These are phyloP conservation scores for Eurotiales sp. DNA, from an alignment of 2,329 filamentous ascomycete genomes.

Conservation along the genomic window DNA sequence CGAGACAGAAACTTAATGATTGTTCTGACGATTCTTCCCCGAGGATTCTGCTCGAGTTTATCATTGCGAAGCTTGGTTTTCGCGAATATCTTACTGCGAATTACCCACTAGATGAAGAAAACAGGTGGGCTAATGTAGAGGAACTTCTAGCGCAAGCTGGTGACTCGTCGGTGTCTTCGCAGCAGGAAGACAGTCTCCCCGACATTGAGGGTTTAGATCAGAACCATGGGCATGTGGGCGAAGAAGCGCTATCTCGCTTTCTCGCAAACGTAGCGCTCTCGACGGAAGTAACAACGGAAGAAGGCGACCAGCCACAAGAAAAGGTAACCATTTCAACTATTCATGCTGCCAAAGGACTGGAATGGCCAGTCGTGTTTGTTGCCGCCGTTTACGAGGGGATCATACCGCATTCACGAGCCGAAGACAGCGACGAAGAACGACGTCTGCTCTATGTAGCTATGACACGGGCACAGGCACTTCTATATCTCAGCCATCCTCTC, in stretches of 20 bases:
- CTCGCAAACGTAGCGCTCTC: constrained; percentile 88
- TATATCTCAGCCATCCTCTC: constrained; percentile 79
- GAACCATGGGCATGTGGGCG: constrained; percentile 43
- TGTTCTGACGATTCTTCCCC: constrained; percentile 38
- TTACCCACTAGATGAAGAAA: constrained; percentile 70
- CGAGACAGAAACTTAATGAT: constrained; percentile 52
- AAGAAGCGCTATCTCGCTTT: constrained; percentile 71
- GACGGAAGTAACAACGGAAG: constrained; percentile 63
- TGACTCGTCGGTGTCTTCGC: constrained; percentile 60
- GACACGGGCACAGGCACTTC: constrained; percentile 81
- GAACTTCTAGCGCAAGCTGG: constrained; percentile 78
- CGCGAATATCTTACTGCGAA: constrained; percentile 68
- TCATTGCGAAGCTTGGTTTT: constrained; percentile 65
- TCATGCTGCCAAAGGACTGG: constrained; percentile 89
- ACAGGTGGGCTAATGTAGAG: constrained; percentile 82
- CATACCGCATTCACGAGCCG: constrained; percentile 81
- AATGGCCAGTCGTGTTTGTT: constrained; percentile 95
- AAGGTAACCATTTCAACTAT: constrained; percentile 92
- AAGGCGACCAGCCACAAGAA: constrained; percentile 48
- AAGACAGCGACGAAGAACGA: constrained; percentile 83
- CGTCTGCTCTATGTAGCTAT: constrained; percentile 92
- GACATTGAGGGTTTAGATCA: constrained; percentile 70
- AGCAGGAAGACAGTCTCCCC: constrained; percentile 53
- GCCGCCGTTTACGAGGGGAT: constrained; percentile 85
- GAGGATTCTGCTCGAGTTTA: constrained; percentile 51